Percentiles rank a stretch among this genome's conserved stretches.
Conservation (phyloP, 2,329 filamentous ascomycete genomes). For the Ophiosphaerella herpotricha region DNA sequence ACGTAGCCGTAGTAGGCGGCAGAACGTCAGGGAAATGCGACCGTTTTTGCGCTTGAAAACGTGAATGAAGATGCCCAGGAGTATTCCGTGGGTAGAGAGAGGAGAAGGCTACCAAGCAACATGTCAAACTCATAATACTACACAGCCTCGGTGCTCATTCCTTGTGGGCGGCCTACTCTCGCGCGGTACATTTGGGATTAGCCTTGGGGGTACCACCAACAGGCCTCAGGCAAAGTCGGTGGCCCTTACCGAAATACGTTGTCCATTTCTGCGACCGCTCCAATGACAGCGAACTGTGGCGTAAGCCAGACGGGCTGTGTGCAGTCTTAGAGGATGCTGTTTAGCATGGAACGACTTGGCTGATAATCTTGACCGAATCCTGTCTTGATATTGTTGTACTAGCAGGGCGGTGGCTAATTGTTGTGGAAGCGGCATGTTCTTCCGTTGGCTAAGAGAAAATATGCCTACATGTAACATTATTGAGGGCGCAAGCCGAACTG, state of each 20-base stretch:
- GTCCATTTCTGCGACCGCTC: slow-evolving; percentile 9
- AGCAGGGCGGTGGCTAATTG: slow-evolving; percentile 14
- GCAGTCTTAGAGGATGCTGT: slow-evolving; percentile 10
- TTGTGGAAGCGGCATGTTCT: slow-evolving; percentile 11
- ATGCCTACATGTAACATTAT: not conserved
- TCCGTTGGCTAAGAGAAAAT: slow-evolving; percentile 3
- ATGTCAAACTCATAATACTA: slow-evolving; percentile 2
- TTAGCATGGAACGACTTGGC: slow-evolving; percentile 15
- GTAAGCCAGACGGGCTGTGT: slow-evolving; percentile 25
- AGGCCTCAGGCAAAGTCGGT: slow-evolving; percentile 16
- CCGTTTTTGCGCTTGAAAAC: not conserved
- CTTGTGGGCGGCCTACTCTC: slow-evolving; percentile 8
- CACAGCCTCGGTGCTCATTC: slow-evolving; percentile 20
- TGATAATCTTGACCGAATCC: slow-evolving; percentile 13
- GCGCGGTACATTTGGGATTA: slow-evolving; percentile 11
- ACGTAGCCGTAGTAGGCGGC: not conserved
- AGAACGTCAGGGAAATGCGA: slow-evolving; percentile 1
- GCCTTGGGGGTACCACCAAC: slow-evolving; percentile 10
- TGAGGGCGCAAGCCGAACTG: slow-evolving; percentile 1
- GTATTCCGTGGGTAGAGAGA: slow-evolving; percentile 5
- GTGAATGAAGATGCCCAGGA: not conserved
- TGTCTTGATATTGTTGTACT: slow-evolving; percentile 15
- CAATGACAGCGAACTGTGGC: slow-evolving; percentile 26
- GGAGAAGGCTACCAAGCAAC: slow-evolving; percentile 8
- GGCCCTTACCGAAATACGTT: slow-evolving; percentile 22